Evolutionary conservation across 2,329 filamentous ascomycete species (phyloP).

Genomic region (Dryadomyces quercivorus): DNA sequence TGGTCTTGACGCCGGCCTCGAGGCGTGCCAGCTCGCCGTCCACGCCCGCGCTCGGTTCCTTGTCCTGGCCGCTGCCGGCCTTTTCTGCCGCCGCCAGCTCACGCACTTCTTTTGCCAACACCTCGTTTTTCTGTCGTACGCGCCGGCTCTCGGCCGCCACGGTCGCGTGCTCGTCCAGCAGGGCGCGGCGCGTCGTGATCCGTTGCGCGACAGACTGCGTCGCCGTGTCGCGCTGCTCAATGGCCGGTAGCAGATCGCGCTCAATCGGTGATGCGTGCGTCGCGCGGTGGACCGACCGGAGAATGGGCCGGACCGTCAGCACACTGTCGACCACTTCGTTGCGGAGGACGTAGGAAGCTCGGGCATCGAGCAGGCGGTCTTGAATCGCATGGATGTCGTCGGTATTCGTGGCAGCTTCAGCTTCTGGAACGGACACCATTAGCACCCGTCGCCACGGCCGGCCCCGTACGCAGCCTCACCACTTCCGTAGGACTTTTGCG

Average conservation of each 20-base stretch:
- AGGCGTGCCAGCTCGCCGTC: conserved; percentile 38
- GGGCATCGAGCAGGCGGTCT: conserved; percentile 55
- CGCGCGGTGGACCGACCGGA: conserved; percentile 65
- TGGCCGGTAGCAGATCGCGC: conserved; percentile 52
- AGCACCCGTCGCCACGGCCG: background rate
- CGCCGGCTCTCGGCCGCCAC: conserved; percentile 46
- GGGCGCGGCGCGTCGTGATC: conserved; percentile 36
- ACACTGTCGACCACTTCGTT: conserved; percentile 58
- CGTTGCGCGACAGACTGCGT: conserved; percentile 51
- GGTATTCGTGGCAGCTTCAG: background rate
- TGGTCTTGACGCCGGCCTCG: conserved; percentile 47
- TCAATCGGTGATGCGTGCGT: conserved; percentile 53
- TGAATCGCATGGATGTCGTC: conserved; percentile 42
- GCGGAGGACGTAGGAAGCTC: conserved; percentile 56
- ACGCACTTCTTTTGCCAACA: conserved; percentile 50
- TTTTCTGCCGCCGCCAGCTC: conserved; percentile 38
- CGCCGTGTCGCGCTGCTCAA: conserved; percentile 56
- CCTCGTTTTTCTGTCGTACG: conserved; percentile 46
- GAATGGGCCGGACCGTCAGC: conserved; percentile 59
- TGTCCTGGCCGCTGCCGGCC: conserved; percentile 26
- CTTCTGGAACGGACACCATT: background rate
- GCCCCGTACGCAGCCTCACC: conserved; percentile 18
- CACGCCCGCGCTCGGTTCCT: no score
- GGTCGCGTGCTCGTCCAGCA: conserved; percentile 39
- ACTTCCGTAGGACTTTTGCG: conserved; percentile 11